These are phyloP conservation scores for Trichosanthes cucumerina DNA, from an alignment of 306 rosid genomes.

Conservation along the genomic window DNA sequence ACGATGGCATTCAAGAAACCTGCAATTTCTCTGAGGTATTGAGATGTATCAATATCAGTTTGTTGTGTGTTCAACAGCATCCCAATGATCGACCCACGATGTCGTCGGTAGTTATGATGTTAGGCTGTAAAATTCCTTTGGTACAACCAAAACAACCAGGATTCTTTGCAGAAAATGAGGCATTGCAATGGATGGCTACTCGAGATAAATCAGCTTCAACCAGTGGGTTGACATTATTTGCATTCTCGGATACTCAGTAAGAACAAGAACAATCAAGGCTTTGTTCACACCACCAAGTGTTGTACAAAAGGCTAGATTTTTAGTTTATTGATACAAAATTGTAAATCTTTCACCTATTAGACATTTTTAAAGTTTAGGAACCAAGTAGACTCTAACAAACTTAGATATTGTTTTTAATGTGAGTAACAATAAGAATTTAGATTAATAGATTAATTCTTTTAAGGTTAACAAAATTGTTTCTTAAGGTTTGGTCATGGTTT, in stretches of 20 bases:
- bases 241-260: neutral
- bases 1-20: neutral
- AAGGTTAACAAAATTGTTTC: no score
- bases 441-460: no score
- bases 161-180: neutral
- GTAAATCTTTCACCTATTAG: no score
- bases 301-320: no score
- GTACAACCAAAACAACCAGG: conserved; percentile 20
- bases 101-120: conserved; percentile 23
- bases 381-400: no score
- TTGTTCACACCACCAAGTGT: neutral
- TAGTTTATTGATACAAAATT: no score
- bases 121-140: conserved; percentile 11
- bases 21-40: neutral
- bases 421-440: no score
- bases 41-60: conserved; percentile 16
- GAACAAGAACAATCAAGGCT: neutral
- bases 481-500: no score
- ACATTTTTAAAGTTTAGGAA: no score
- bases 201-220: neutral
- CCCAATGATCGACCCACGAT: conserved; percentile 20
- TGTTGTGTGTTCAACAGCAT: conserved; percentile 18
- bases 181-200: neutral
- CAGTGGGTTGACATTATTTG: neutral
- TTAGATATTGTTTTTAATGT: no score